These are phyloP conservation scores for Cyclotella baltica DNA, from an alignment of 108 stramenopile species.

Conservation along the genomic window DNA sequence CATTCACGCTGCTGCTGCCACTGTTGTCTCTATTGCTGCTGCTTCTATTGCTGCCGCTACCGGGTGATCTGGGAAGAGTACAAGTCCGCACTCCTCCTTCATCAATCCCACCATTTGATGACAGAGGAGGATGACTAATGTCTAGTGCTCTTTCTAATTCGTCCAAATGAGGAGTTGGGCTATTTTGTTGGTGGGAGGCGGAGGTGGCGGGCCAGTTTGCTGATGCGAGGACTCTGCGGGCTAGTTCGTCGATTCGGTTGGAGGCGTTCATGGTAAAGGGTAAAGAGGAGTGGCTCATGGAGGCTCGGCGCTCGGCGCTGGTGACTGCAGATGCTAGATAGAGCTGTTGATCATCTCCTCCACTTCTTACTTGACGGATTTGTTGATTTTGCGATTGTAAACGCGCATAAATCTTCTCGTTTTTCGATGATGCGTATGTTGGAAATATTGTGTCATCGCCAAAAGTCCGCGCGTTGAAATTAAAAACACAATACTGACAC, in stretches of 20 bases:
- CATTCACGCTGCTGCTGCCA: background rate
- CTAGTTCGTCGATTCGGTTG: conserved; percentile 41
- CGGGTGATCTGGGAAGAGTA: conserved; percentile 15
- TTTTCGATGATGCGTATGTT: too few relatives aligned
- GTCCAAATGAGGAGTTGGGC: conserved; percentile 44
- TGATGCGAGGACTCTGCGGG: conserved; percentile 31
- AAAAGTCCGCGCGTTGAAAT: too few relatives aligned
- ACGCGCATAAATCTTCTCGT: too few relatives aligned
- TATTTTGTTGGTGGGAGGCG: background rate
- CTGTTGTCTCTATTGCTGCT: background rate
- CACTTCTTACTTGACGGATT: too few relatives aligned
- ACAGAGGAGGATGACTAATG: conserved; percentile 1
- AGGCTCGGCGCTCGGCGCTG: conserved; percentile 5
- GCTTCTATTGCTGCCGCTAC: background rate
- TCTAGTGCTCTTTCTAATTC: conserved; percentile 46
- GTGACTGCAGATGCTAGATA: too few relatives aligned
- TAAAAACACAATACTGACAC: too few relatives aligned
- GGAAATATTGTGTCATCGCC: too few relatives aligned
- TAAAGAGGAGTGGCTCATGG: background rate
- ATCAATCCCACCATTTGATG: background rate
- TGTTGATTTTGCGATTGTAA: too few relatives aligned
- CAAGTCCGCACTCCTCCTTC: conserved; percentile 13
- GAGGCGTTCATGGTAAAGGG: conserved; percentile 14
- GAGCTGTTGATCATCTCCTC: too few relatives aligned
- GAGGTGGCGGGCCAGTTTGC: conserved; percentile 22